Evolutionary conservation across 345 rosid genomes (phyloP).

Genomic region (Lumnitzera littorea): DNA sequence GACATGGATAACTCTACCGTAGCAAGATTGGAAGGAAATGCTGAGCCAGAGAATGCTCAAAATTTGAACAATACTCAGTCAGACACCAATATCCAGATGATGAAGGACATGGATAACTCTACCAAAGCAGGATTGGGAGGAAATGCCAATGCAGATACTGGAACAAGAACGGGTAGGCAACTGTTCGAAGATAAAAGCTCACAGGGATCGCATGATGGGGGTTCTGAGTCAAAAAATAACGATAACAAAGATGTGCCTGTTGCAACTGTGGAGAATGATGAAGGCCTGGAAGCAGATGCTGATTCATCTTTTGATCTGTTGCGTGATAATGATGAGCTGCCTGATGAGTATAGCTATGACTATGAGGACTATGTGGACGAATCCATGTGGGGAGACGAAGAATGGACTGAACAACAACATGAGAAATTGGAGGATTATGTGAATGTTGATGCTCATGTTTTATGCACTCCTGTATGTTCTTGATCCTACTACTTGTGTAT

Average conservation of each 20-base stretch:
- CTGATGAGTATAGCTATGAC: constrained; percentile 83
- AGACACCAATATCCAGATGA: constrained; percentile 32
- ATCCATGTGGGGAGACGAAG: constrained; percentile 94
- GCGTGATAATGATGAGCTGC: constrained; percentile 85
- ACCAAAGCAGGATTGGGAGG: constrained; percentile 25
- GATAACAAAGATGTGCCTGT: constrained; percentile 30
- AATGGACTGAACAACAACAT: constrained; percentile 80
- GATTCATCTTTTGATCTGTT: constrained; percentile 87
- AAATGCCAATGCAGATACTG: constrained; percentile 29
- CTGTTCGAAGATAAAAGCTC: constrained; percentile 64
- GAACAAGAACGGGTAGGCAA: constrained; percentile 54
- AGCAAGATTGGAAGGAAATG: constrained; percentile 25
- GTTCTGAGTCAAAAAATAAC: constrained; percentile 38
- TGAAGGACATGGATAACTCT: constrained; percentile 29
- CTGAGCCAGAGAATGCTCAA: constrained; percentile 28
- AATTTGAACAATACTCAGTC: constrained; percentile 23
- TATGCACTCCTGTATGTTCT: constrained; percentile 88
- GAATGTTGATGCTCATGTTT: constrained; percentile 81
- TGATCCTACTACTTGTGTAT: no score
- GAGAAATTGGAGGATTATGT: constrained; percentile 88
- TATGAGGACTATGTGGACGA: constrained; percentile 93
- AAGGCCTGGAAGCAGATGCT: constrained; percentile 77
- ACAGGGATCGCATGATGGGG: constrained; percentile 34
- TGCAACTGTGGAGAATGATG: constrained; percentile 83
- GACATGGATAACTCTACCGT: constrained; percentile 29